Evolutionary conservation across 345 rosid species (phyloP), one percentile per base, ranked within the genome.

Genomic region (Barbarea vulgaris): DNA sequence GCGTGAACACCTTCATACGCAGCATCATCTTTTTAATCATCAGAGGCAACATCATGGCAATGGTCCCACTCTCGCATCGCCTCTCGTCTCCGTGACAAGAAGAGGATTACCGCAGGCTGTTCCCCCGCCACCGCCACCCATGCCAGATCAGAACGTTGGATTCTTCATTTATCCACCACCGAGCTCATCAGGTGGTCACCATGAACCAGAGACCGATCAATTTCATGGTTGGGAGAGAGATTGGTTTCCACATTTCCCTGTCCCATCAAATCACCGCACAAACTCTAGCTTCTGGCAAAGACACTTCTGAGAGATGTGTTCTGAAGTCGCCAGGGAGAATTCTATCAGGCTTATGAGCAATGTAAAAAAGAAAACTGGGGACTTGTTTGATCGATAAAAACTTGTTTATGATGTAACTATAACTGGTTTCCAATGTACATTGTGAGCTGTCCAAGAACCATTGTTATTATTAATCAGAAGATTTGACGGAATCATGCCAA

Each of bases 141-240:
- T 63, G 59, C 87, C 72, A 24, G 87, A 85, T 37, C 87, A 80
- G 30, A 73, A 67, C 55, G 74, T 83, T 18, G 85, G 84, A 73
- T 84, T 84, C 82, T 81, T 77, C 55, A 4, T 85, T 28, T 72
- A 83, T 71, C 93, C 89, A 63, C 86, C 80, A 13, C 72, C 80
- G 7, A 73, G 73, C 77, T 75, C 89, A 68, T 65, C 85, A 9
- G 80, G 77, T 59, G 84, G 79, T 58, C 79, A 48, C 60, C 88
- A 21, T 6, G 90, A 85, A 77, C 78, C 70, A 61, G 87, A 83
- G 59, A 74, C 53, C 1, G 71, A 66, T 73, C 81, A 31, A 3
- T 59, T 74, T 62, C 80, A 62, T 64, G 70, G 41, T 19, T 77
- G 84, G 87, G 82, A 79, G 66, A 80, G 84, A 67, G 83, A 78